Base-by-base conservation (phyloP, 192 early-diverging fungal genomes). In the Podila epigama region DNA sequence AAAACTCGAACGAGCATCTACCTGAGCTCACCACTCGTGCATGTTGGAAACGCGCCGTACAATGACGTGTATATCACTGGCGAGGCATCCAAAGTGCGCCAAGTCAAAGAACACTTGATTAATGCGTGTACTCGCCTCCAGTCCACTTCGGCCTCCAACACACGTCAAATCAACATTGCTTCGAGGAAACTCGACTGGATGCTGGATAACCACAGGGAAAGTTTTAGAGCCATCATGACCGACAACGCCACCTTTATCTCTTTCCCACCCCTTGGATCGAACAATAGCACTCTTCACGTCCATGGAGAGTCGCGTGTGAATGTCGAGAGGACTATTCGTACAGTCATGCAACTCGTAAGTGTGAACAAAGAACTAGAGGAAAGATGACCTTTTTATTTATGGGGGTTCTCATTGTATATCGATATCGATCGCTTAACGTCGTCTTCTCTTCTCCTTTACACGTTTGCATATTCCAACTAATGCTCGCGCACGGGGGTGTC, bases 161-260 rank as follows among this genome's bases (percentile, higher is more conserved):
- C 68, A 16, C 67, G 64, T 11, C 70, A 84, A 59, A 66, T 84
- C 57, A 77, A 59, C 18, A 82, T 85, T 51, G 67, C 89, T 9
- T 89, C 89, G 4, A 71, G 87, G 2, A 94, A 94, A 60, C 69
- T 94, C 28, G 92, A 94, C 58, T 94, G 91, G 92, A 82, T 94
- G 69, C 57, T 91, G 27, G 53, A 86, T n/a, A 79, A 84, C 60
- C 63, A 84, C 32, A 84, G 82, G 13, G 83, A 86, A 27, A 69
- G 82, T 27, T 52, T 94, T 29, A 63, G 70, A 10, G 82, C 87
- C 32, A 91, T 94, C 48, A 91, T 92, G 89, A 69, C 65, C 20
- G 92, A 94, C 63, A 93, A 94, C 79, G 92, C 85, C 39, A 81
- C 87, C 18, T 82, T 87, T 56, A 75, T 94, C 42, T 54, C 79